Base-by-base conservation (phyloP, 2,329 filamentous ascomycete genomes). In the Westerdykella aurantiaca region DNA sequence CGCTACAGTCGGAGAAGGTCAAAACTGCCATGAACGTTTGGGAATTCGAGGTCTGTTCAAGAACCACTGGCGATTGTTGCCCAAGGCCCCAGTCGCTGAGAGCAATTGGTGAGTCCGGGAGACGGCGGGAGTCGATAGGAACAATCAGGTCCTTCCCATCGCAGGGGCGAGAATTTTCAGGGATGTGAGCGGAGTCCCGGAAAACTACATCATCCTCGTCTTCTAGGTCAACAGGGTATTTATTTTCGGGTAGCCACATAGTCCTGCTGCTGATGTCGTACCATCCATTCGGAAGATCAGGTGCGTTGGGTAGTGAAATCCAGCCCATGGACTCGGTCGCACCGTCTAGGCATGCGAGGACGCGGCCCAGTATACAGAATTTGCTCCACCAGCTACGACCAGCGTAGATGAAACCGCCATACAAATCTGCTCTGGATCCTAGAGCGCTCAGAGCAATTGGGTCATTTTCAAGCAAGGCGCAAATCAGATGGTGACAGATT, bases 301-400 rank as follows among this genome's bases (percentile, higher is more conserved):
- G 73, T 3, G 72, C 50, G 22, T 67, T 59, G 7, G 63, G 45
- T 16, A 72, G 64, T 7, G 67, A 68, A 4, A 78, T 66, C 78
- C 78, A 81, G 6, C 76, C 77, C 74, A 79, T 77, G 45, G 73
- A 77, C 41, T 76, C 74, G 31, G 64, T 62, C 5, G 71, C 68
- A 12, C 66, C 71, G 6, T 68, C 58, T 22, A 70, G 42, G 34
- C 72, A 69, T 29, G 72, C 72, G 22, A 81, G 46, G 1, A 81
- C 74, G 22, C 76, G 70, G 0, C 74, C 75, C n/a, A 78, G 69
- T 25, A 80, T 66, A 33, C 72, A 77, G 35, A 66, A 66, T 55
- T 78, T 79, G 55, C 76, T 79, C 78, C 78, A 81, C 70, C 74
- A 81, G 38, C 71, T 75, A 29, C 67, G 67, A 3, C 63, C 68